These are phyloP conservation scores for Lepiota brunneoincarnata DNA, from an alignment of 768 basidiomycete species.

Conservation along the genomic window DNA sequence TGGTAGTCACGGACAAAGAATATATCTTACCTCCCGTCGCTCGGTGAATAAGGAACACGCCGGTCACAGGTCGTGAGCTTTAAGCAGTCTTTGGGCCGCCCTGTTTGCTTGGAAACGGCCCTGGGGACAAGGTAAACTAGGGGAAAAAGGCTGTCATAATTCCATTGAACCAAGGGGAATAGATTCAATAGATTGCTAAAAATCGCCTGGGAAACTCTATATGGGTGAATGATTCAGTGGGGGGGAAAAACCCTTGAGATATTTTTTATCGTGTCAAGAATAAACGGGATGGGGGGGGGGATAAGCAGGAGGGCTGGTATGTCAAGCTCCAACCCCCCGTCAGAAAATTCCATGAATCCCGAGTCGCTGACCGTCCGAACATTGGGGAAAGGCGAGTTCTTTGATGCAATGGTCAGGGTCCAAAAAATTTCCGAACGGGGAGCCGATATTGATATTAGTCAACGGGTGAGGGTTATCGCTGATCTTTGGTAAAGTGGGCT, in stretches of 20 bases:
- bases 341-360: slow-evolving; percentile 3
- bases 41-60: no score
- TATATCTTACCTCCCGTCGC: no score
- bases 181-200: no score
- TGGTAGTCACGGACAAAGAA: no score
- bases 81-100: no score
- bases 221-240: neutral
- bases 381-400: neutral
- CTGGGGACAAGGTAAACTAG: no score
- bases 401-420: neutral
- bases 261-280: neutral
- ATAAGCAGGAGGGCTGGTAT: neutral
- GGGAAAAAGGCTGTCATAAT: no score
- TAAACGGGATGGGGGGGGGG: neutral
- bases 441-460: neutral
- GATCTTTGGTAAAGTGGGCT: neutral
- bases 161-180: no score
- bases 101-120: no score
- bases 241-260: neutral
- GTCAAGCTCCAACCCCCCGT: neutral
- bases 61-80: no score
- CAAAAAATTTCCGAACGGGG: neutral
- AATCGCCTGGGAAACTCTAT: no score
- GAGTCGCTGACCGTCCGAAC: neutral
- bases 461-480: neutral